Evolutionary conservation across 208 protist species (phyloP), one percentile per base, ranked within the genome.

Genomic region (Blechomonas ayalai): DNA sequence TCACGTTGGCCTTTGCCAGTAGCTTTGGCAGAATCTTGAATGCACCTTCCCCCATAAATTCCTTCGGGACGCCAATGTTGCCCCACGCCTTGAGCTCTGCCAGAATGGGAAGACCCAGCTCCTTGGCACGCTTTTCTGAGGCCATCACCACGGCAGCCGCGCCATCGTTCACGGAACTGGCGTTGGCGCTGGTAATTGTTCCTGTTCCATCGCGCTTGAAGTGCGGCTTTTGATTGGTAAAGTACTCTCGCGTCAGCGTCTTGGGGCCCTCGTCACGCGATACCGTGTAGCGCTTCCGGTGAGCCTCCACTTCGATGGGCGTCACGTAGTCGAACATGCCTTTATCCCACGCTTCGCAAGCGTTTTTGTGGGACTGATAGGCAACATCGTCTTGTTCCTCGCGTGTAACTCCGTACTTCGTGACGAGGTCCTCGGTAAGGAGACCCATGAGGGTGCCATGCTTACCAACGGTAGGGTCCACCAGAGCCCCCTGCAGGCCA

Each of bases 351-450:
- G 52, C 49, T 25, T 83, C 71, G 16, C 37, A 29, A 1, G 84
- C 84, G 38, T 88, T 80, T 32, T 71, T 79, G 73, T 97, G 96
- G 19, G 88, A 95, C 48, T 76, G 37, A 42, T 83, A 74, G 27
- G 95, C 91, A 54, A 88, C 97, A 16, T 82, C 74, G 68, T 98
- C 94, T 62, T 97, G 92, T 34, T 83, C 36, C 57, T 95, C 70
- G 41, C 86, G 72, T 23, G 84, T 83, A 25, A 98, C 76, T 28
- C 58, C 63, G 49, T 95, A 78, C 60, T 97, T 82, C 35, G 73
- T 61, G 13, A 82, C 85, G 35, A 80, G 77, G 23, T 68, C 53
- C 51, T 98, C 95, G 23, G 73, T 76, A 35, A 86, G 63, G 13
- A 75, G 55, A 31, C 63, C 63, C 77, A 77, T 77, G 22, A 82